Conservation (phyloP, 202 grass and related monocot species). For the Bolboschoenoplectus hybrid region DNA sequence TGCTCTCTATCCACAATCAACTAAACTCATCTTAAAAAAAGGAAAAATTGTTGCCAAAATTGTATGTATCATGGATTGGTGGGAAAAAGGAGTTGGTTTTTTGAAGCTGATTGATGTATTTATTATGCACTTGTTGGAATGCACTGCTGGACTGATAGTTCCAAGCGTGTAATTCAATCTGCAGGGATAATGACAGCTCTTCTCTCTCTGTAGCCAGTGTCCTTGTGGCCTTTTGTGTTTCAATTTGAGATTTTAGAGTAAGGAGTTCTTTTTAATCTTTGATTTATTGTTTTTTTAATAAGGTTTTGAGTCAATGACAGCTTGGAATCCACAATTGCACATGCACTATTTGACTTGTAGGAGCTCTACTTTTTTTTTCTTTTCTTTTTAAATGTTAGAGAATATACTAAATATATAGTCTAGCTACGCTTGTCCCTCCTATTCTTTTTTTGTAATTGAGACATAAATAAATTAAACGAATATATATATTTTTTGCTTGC, state of each 20-base stretch:
- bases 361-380: neutral
- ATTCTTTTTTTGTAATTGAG: no score
- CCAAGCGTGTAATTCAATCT: conserved; percentile 18
- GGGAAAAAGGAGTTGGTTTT: conserved; percentile 11
- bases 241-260: neutral
- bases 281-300: neutral
- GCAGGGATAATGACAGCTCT: neutral
- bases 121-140: neutral
- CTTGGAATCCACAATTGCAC: neutral
- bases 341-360: neutral
- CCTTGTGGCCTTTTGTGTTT: conserved; percentile 8
- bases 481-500: no score
- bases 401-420: no score
- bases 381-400: no score
- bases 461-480: no score
- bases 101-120: neutral
- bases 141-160: neutral
- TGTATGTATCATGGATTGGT: neutral
- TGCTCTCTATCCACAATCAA: neutral
- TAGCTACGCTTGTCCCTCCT: no score
- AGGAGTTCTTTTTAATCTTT: neutral
- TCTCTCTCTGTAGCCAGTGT: neutral
- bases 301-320: neutral
- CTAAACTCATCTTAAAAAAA: neutral
- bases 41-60: conserved; percentile 3